These are phyloP conservation scores for Leccinum variabile DNA, from an alignment of 1,284 basidiomycete species.

Conservation along the genomic window DNA sequence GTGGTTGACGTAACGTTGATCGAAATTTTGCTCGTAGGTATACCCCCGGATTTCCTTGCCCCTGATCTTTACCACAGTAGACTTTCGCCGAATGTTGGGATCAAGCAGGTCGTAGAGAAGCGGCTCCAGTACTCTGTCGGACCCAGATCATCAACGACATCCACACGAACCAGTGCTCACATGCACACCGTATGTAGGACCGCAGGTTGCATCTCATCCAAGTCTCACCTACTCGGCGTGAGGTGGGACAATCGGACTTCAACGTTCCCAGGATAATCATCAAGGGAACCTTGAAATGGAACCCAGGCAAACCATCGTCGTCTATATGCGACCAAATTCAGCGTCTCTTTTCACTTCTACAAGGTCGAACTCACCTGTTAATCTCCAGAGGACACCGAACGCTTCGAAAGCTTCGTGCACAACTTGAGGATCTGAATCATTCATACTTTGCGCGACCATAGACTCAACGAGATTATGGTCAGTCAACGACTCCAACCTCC, in stretches of 20 bases:
- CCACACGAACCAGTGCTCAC: background rate
- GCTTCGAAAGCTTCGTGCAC: constrained; percentile 73
- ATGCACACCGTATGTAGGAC: constrained; percentile 78
- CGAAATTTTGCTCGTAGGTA: constrained; percentile 72
- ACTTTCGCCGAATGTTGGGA: constrained; percentile 57
- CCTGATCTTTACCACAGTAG: constrained; percentile 52
- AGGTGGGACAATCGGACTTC: constrained; percentile 68
- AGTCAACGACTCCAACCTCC: constrained; percentile 74
- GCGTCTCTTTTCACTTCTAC: background rate
- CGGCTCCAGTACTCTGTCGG: constrained; percentile 78
- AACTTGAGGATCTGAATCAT: constrained; percentile 48
- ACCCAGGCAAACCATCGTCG: constrained; percentile 78
- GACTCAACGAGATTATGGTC: constrained; percentile 70
- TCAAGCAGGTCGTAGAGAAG: constrained; percentile 79
- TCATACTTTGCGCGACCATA: constrained; percentile 71
- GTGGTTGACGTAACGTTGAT: constrained; percentile 72
- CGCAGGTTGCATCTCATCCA: constrained; percentile 96
- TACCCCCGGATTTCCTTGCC: constrained; percentile 68
- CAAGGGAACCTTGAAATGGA: constrained; percentile 81
- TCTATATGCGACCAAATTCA: constrained; percentile 55
- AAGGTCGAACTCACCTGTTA: constrained; percentile 62
- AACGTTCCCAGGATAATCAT: constrained; percentile 85
- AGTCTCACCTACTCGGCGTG: constrained; percentile 82
- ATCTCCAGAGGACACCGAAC: constrained; percentile 91
- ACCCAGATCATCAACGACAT: constrained; percentile 10